Conservation (phyloP, 805 yeast genomes). For the Cyberlindnera xishuangbannaensis region DNA sequence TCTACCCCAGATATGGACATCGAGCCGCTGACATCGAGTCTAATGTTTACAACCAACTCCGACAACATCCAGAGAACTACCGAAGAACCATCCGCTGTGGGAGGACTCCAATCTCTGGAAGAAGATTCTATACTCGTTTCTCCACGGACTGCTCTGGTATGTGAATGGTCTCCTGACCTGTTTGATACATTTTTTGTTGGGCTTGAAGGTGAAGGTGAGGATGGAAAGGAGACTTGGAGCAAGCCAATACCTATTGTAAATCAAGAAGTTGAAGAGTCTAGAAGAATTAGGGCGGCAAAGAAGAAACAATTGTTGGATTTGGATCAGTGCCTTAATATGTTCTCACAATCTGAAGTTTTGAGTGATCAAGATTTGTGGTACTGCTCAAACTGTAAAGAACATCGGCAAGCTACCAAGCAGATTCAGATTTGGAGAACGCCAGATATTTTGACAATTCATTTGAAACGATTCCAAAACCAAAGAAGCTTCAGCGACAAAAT, state of each 20-base stretch:
- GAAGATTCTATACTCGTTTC: constrained; percentile 18
- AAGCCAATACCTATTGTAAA: constrained; percentile 44
- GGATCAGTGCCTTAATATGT: constrained; percentile 67
- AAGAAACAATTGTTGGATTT: constrained; percentile 44
- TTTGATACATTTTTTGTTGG: constrained; percentile 50
- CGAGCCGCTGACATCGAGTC: constrained; percentile 8
- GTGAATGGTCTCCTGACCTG: constrained; percentile 57
- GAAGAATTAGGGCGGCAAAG: constrained; percentile 25
- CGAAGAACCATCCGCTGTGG: no score
- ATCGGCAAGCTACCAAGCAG: constrained; percentile 84
- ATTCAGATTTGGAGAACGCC: constrained; percentile 94
- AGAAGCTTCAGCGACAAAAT: constrained; percentile 86
- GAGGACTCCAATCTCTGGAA: constrained; percentile 4
- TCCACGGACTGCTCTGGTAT: constrained; percentile 41
- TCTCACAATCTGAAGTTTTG: constrained; percentile 76
- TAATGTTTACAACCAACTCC: background rate
- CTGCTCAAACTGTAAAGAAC: constrained; percentile 85
- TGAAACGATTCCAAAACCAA: constrained; percentile 84
- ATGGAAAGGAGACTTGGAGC: constrained; percentile 53
- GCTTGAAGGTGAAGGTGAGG: constrained; percentile 37
- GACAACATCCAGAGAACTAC: no score
- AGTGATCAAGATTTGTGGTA: constrained; percentile 92
- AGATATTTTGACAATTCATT: constrained; percentile 81
- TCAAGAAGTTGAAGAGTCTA: constrained; percentile 47
- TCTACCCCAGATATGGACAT: constrained; percentile 2